These are phyloP conservation scores for Exophiala calicioides DNA, from an alignment of 2,329 filamentous ascomycete genomes.

Conservation along the genomic window DNA sequence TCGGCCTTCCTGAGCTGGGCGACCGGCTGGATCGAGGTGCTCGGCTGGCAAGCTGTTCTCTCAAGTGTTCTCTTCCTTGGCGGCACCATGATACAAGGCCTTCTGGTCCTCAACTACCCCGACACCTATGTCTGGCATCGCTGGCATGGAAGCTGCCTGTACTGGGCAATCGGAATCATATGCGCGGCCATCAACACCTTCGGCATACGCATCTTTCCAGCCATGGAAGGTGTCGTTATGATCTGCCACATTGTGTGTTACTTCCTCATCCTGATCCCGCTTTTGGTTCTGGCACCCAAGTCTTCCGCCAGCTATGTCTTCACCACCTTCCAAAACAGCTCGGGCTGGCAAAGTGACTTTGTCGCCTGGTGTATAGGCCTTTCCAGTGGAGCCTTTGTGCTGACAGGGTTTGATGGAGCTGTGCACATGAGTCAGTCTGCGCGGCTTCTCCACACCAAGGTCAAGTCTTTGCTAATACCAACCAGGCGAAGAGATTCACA, in stretches of 20 bases:
- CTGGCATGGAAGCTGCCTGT: constrained; percentile 46
- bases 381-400: constrained; percentile 44
- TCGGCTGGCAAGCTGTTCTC: constrained; percentile 42
- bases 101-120: constrained; percentile 40
- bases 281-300: constrained; percentile 34
- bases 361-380: constrained; percentile 55
- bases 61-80: constrained; percentile 38
- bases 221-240: constrained; percentile 33
- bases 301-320: constrained; percentile 54
- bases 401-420: constrained; percentile 47
- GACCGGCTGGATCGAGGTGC: constrained; percentile 39
- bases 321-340: constrained; percentile 50
- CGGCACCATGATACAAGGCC: constrained; percentile 39
- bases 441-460: no score
- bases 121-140: constrained; percentile 38
- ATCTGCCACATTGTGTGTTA: constrained; percentile 42
- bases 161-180: constrained; percentile 40
- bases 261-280: constrained; percentile 40
- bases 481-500: constrained; percentile 42
- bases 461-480: no score
- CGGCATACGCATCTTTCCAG: constrained; percentile 36
- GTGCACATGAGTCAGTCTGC: no score
- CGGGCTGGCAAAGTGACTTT: constrained; percentile 51
- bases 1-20: constrained; percentile 22
- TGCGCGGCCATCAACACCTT: constrained; percentile 35